Evolutionary conservation across 2,329 filamentous ascomycete species (phyloP).

Genomic region (Trichoderma semiorbis): DNA sequence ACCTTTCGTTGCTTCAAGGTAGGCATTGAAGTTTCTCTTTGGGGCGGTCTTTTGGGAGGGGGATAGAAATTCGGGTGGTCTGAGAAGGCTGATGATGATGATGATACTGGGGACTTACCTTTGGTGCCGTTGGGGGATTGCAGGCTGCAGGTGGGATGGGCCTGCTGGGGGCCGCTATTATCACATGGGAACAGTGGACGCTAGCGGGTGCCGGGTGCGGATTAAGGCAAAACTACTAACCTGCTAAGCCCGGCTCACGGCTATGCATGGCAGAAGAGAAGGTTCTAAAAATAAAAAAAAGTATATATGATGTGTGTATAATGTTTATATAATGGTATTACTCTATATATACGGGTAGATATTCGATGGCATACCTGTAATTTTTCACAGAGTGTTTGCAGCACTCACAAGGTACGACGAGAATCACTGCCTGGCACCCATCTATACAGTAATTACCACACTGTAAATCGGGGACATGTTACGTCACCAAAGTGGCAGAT

Average conservation of each 20-base stretch:
- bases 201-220: not conserved
- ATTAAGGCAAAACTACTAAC: not conserved
- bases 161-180: not conserved
- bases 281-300: not conserved
- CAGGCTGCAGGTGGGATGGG: not conserved
- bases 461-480: not conserved
- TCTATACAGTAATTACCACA: not conserved
- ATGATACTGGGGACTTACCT: not conserved
- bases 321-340: not conserved
- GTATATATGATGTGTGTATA: not conserved
- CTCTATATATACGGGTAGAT: not conserved
- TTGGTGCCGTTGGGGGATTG: not conserved
- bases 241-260: not conserved
- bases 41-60: not conserved
- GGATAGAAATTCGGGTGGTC: not conserved
- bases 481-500: not conserved
- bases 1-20: constrained; percentile 87
- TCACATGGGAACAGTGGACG: constrained; percentile 1
- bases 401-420: not conserved
- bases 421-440: not conserved
- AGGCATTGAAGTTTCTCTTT: constrained; percentile 48
- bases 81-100: not conserved
- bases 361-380: not conserved
- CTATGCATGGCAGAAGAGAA: not conserved
- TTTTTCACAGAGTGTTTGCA: not conserved